Evolutionary conservation across 106 monocot genomes (phyloP), one percentile per base, ranked within the genome.

Genomic region (Apostasia shenzhenica): DNA sequence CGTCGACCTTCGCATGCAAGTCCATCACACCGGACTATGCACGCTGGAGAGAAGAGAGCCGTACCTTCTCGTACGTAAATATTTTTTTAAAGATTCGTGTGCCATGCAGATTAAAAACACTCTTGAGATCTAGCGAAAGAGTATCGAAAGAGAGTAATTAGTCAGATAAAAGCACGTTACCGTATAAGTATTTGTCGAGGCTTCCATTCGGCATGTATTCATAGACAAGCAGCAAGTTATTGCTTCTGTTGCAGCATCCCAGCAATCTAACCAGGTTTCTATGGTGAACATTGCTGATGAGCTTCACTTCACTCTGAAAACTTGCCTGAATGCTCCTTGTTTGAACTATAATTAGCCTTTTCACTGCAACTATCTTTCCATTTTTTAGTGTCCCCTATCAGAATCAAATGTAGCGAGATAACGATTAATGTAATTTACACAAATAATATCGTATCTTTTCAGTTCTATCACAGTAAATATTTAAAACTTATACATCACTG

Each of bases 241-340:
- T 56, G 58, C 78, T 80, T 72, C 76, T 83, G 73, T 73, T 77
- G 57, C 83, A 86, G 69, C 85, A 90, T 56, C 90, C 90, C 68
- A 90, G 85, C 9, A 90, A 70, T 37, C 85, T 75, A 66, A 90
- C 75, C 45, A 90, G 48, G 73, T 83, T 86, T 13, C 85, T 69
- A 67, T 90, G 90, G 60, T 90, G 85, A 67, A 83, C 90, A 68
- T 90, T 90, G 82, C 90, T 86, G 65, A 90, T 90, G 51, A 90
- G 78, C 75, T 72, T 90, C 51, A 90, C 90, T 59, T 90, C 90
- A 65, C 86, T 86, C 49, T 83, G 60, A 50, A 85, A 90, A 81
- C 78, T 69, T 53, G 52, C 67, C 67, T 70, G 61, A 1, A 73
- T 82, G 44, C 70, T 76, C 54, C 57, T 75, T 41, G 73, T 59